phyloP scores from a whole-genome alignment of 1,284 basidiomycete species.

The Trametes pubescens region DNA sequence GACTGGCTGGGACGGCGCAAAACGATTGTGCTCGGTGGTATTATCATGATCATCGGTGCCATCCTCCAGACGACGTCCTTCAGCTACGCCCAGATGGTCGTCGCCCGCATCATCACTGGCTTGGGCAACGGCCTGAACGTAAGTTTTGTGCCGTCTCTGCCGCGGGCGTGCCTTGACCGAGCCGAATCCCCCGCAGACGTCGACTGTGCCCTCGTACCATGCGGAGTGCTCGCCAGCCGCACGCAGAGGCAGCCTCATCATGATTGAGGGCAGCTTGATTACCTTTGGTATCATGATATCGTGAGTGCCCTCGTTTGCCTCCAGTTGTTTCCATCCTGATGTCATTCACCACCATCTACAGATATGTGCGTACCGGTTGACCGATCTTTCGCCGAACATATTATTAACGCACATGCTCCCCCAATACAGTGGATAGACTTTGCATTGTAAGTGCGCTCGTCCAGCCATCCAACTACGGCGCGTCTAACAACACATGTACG shows the following conservation, averaged over 20 bases:
- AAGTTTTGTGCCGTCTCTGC: conserved; percentile 29
- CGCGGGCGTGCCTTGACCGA: conserved; percentile 47
- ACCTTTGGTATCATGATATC: conserved; percentile 77
- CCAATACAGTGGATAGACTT: conserved; percentile 65
- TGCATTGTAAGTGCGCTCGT: conserved; percentile 51
- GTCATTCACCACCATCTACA: conserved; percentile 37
- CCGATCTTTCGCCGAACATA: neutral
- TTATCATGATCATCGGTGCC: conserved; percentile 71
- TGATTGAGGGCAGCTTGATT: conserved; percentile 74
- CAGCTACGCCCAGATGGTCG: conserved; percentile 63
- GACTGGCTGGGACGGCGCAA: conserved; percentile 60
- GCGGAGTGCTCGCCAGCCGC: conserved; percentile 71
- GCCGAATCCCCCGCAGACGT: conserved; percentile 51
- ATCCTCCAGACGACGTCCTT: conserved; percentile 64
- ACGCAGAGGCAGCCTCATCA: conserved; percentile 70
- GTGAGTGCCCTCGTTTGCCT: conserved; percentile 52
- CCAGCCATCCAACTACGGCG: neutral
- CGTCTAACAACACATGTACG: conserved; percentile 9
- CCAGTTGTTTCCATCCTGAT: conserved; percentile 34
- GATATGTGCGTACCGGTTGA: conserved; percentile 41
- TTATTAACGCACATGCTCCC: conserved; percentile 12
- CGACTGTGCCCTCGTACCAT: conserved; percentile 69
- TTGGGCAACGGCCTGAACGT: conserved; percentile 76
- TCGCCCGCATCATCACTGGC: conserved; percentile 69
- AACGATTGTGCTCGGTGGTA: conserved; percentile 59